Evolutionary conservation across 371 early-diverging fungal genomes (phyloP).

Genomic region (Saksenaea oblongispora): DNA sequence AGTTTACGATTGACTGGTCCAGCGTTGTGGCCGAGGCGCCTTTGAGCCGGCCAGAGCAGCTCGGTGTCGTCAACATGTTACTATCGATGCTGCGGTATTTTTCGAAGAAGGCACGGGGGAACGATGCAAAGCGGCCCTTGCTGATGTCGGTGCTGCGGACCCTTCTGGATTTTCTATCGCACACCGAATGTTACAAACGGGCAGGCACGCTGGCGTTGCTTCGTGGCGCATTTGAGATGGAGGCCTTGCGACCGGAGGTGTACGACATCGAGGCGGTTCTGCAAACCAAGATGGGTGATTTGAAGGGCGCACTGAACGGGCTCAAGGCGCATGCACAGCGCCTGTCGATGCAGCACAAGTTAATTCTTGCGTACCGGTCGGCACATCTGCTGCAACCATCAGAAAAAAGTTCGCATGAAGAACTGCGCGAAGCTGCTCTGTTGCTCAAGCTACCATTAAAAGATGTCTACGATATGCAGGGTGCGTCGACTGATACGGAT

Average conservation of each 20-base stretch:
- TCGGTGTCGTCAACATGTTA: constrained; percentile 29
- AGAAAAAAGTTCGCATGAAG: constrained; percentile 10
- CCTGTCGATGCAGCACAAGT: constrained; percentile 1
- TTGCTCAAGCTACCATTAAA: constrained; percentile 16
- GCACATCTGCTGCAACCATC: constrained; percentile 13
- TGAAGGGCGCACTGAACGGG: constrained; percentile 1
- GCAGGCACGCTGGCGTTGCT: constrained; percentile 29
- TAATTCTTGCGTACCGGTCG: constrained; percentile 19
- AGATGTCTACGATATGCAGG: constrained; percentile 10
- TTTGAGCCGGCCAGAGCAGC: constrained; percentile 22
- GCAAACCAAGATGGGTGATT: constrained; percentile 16
- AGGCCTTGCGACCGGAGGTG: constrained; percentile 25
- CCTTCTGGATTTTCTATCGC: constrained; percentile 23
- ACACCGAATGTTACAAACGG: constrained; percentile 26
- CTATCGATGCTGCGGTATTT: constrained; percentile 38
- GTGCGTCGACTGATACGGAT: not conserved
- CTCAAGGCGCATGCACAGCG: not conserved
- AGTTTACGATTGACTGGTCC: constrained; percentile 36
- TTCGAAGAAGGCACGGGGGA: constrained; percentile 20
- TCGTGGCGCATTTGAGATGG: constrained; percentile 10
- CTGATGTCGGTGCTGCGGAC: constrained; percentile 35
- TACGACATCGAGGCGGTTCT: constrained; percentile 22
- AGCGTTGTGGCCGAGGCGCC: constrained; percentile 14
- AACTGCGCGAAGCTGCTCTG: constrained; percentile 15
- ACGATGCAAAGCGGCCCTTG: constrained; percentile 27